Evolutionary conservation across 139 green algal species (phyloP), one percentile per base, ranked within the genome.

Genomic region (Chlorella sp.): DNA sequence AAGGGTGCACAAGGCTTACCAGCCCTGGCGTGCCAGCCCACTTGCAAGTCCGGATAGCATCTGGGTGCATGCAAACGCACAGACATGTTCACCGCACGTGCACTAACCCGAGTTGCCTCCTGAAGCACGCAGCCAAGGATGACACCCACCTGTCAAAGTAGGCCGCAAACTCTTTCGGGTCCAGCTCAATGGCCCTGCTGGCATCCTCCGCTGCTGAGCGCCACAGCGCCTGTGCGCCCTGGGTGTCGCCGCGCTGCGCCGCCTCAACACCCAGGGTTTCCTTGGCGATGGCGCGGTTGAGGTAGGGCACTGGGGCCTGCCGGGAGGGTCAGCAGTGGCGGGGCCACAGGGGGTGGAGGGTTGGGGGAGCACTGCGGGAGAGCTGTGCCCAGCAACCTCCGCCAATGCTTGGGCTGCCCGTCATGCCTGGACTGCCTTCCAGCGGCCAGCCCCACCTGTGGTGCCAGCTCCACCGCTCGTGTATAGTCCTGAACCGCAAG

Each of bases 101-200:
- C n/a, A n/a, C 19, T 17, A 44, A 46, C 6, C 32, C 36, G 16
- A 16, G 24, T 34, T 9, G 67, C 34, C 34, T 6, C 7, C 62
- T 30, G 28, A 36, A 4, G 28, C 62, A 40, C 62, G 20, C 60
- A 68, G 65, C 65, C 65, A 22, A 43, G 6, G 11, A 22, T 41
- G 32, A 24, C 70, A 38, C 70, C 40, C 40, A 54, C 40, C 62
- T 38, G 62, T 30, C 51, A 60, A 60, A 60, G 13, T 24, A 60
- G 51, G 51, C 76, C 20, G 81, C 86, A 85, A 90, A 87, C 54
- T 87, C 82, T 32, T 69, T n/a, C 13, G 82, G 38, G 68, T 90
- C 86, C 8, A 51, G 34, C 67, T 79, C 60, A 3, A 85, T 88
- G 24, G 86, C 82, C 26, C 28, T 28, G 32, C 76, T 67, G 48